A percentile compares a stretch with the other conserved stretches of the same genome.
Conservation (phyloP, 768 basidiomycete genomes). For the Nevesoporus exiguus region DNA sequence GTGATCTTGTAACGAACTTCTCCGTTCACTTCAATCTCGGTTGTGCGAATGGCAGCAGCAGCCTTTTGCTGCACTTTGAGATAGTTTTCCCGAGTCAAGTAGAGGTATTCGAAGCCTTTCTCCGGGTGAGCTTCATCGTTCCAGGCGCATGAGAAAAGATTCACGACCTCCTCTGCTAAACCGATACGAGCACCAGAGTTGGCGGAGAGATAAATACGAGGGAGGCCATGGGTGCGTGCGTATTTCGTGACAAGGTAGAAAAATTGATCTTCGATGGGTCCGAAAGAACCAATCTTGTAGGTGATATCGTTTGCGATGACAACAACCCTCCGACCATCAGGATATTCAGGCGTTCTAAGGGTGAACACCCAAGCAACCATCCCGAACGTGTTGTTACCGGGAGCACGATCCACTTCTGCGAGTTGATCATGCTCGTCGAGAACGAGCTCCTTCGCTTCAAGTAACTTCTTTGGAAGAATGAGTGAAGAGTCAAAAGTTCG, state of each 20-base stretch:
- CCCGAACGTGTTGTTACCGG: conserved; percentile 92
- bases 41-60: conserved; percentile 69
- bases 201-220: conserved; percentile 96
- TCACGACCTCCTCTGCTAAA: conserved; percentile 86
- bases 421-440: conserved; percentile 91
- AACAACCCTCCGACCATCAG: conserved; percentile 79
- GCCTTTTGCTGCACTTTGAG: conserved; percentile 88
- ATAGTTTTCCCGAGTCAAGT: conserved; percentile 89
- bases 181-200: conserved; percentile 99
- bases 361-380: conserved; percentile 99
- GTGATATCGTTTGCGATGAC: conserved; percentile 98
- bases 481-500: conserved; percentile 62
- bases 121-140: conserved; percentile 76
- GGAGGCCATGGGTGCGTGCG: conserved; percentile 82
- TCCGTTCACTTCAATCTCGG: conserved; percentile 81
- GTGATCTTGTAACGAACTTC: conserved; percentile 93
- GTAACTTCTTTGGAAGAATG: conserved; percentile 68
- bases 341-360: conserved; percentile 88
- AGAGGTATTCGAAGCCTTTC: conserved; percentile 95
- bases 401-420: conserved; percentile 84
- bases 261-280: conserved; percentile 92
- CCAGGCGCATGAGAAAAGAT: conserved; percentile 91
- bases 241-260: conserved; percentile 94
- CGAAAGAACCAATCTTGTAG: conserved; percentile 97
- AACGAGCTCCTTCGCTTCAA: conserved; percentile 88